phyloP scores from a whole-genome alignment of 2,329 filamentous ascomycete genomes.

The Dryadomyces sulphureus region DNA sequence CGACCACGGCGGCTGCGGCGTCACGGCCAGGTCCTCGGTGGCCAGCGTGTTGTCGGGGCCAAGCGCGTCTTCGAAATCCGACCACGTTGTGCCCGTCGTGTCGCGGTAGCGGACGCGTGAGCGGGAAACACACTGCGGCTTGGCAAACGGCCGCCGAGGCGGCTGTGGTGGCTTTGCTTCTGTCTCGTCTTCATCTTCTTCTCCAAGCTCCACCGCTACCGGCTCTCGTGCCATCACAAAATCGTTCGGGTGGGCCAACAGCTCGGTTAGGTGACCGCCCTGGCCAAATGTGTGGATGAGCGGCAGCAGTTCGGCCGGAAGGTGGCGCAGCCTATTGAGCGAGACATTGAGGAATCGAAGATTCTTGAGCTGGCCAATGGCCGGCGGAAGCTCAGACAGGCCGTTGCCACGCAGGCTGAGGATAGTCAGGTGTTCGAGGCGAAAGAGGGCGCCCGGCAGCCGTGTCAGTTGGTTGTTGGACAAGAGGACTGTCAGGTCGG shows the following conservation, averaged over 20 bases:
- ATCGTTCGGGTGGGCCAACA: slow-evolving; percentile 52
- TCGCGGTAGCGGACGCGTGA: slow-evolving; percentile 11
- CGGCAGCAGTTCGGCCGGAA: slow-evolving; percentile 49
- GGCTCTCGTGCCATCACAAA: too few relatives aligned
- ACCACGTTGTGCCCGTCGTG: slow-evolving; percentile 6
- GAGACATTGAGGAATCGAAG: slow-evolving; percentile 51
- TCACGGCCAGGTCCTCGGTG: slow-evolving; percentile 6
- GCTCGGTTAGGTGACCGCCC: slow-evolving; percentile 28
- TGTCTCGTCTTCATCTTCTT: not conserved
- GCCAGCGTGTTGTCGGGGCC: not conserved
- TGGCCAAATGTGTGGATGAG: slow-evolving; percentile 25
- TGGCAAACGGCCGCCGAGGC: not conserved
- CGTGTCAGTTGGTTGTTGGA: slow-evolving; percentile 40
- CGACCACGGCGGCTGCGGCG: slow-evolving; percentile 4
- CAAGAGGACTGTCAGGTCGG: slow-evolving; percentile 46
- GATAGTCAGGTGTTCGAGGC: slow-evolving; percentile 44
- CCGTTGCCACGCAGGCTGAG: slow-evolving; percentile 52
- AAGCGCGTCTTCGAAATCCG: not conserved
- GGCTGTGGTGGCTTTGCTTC: not conserved
- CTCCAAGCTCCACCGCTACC: too few relatives aligned
- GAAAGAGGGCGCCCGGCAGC: slow-evolving; percentile 46
- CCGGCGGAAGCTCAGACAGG: slow-evolving; percentile 44
- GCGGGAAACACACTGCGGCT: slow-evolving; percentile 4
- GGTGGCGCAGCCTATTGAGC: slow-evolving; percentile 42
- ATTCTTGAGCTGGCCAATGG: slow-evolving; percentile 41